Base-by-base conservation (phyloP, 169 alveolate species). In the Theileria orientalis region DNA sequence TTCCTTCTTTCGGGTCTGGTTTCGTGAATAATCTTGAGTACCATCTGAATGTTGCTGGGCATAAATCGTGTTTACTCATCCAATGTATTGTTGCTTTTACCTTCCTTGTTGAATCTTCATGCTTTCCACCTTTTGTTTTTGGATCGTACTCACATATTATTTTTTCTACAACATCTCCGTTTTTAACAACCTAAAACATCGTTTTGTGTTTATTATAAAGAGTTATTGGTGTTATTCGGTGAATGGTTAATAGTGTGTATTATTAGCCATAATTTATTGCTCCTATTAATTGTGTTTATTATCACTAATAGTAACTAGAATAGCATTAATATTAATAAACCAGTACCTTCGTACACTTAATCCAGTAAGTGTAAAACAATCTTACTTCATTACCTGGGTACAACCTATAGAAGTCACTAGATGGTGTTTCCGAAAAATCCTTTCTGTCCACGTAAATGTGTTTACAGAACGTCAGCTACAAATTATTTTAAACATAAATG, bases 71-170 rank as follows among this genome's bases (percentile, higher is more conserved):
- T 30, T 44, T 75, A 23, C 87, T 32, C 16, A 92, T 64, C 96
- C 96, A 92, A 75, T 92, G 96, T 25, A 92, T 89, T 3, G 95
- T 87, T 27, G 94, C 90, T 73, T 92, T 92, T 35, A 91, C 94
- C 64, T 91, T 91, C 27, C 94, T 74, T 3, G 78, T 84, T 19
- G 80, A 86, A 1, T 90, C 75, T 0, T 88, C 86, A 2, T 74
- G 67, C 14, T 49, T 7, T 16, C 94, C 91, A 49, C 93, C 89
- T 56, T 84, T 90, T 16, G 95, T 91, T 14, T 74, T 59, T 13
- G 91, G 92, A 37, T 92, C 96, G 69, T 91, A 83, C 16, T 90
- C 85, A 63, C 96, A 92, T 41, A 73, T 73, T 13, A 92, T n/a
- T 47, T 90, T 90, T 47, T 74, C 68, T 0, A 90, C 51, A 8